phyloP scores from a whole-genome alignment of 2,329 filamentous ascomycete species.

The Amesomyces nigricolor region DNA sequence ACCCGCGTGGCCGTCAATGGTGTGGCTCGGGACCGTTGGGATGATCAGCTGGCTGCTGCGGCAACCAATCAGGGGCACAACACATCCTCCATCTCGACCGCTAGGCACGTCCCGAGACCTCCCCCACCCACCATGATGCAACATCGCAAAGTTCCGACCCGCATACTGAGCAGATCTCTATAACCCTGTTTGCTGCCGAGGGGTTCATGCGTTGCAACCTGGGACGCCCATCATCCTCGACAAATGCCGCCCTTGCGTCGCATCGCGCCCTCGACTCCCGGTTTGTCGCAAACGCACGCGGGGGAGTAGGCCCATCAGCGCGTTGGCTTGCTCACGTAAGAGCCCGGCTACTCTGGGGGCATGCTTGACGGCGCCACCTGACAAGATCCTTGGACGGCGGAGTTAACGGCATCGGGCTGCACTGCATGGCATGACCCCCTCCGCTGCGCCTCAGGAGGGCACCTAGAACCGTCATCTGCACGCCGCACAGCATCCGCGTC shows the following conservation, averaged over 20 bases:
- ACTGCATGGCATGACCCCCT: conserved; percentile 5
- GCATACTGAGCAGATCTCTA: conserved; percentile 16
- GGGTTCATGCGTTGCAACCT: conserved; percentile 7
- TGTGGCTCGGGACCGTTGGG: conserved; percentile 17
- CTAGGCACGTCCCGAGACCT: conserved; percentile 25
- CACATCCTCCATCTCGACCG: conserved; percentile 18
- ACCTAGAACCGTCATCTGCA: conserved; percentile 9
- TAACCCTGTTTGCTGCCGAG: background rate
- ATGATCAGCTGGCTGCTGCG: conserved; percentile 24
- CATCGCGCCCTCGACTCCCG: background rate
- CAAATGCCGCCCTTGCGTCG: conserved; percentile 11
- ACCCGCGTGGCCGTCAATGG: background rate
- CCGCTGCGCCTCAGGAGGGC: background rate
- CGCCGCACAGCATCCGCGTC: conserved; percentile 9
- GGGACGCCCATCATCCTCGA: conserved; percentile 5
- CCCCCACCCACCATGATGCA: conserved; percentile 12
- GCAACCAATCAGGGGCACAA: conserved; percentile 22
- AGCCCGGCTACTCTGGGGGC: background rate
- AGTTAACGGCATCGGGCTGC: conserved; percentile 2
- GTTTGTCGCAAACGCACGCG: background rate
- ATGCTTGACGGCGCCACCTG: background rate
- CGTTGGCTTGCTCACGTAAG: background rate
- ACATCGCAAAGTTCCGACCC: conserved; percentile 23
- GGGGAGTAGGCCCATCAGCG: background rate
- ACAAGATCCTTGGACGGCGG: background rate